Evolutionary conservation across 371 early-diverging fungal species (phyloP).

Genomic region (Mucor saturninus): DNA sequence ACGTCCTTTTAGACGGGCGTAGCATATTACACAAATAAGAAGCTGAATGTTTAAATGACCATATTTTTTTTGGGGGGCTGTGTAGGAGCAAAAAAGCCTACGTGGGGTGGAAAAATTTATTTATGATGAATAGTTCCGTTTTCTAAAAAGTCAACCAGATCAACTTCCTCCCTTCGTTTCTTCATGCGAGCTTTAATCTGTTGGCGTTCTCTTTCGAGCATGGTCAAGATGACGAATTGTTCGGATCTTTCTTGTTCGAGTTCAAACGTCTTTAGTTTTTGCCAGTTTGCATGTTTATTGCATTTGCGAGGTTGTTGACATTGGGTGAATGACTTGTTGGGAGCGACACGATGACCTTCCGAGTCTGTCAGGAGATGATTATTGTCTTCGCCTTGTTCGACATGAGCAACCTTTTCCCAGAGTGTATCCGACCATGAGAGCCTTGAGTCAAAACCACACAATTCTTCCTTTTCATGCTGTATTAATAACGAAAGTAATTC

Average conservation of each 20-base stretch:
- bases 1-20: too few relatives aligned
- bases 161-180: constrained; percentile 40
- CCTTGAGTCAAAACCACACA: constrained; percentile 63
- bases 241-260: constrained; percentile 58
- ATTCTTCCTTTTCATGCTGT: constrained; percentile 28
- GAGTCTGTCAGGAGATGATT: constrained; percentile 4
- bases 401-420: constrained; percentile 30
- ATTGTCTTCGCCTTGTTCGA: constrained; percentile 17
- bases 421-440: constrained; percentile 54
- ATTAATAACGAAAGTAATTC: constrained; percentile 21
- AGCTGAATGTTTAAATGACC: too few relatives aligned
- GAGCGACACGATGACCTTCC: not conserved
- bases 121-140: constrained; percentile 40
- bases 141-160: constrained; percentile 35
- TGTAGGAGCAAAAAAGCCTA: too few relatives aligned
- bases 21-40: too few relatives aligned
- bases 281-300: constrained; percentile 54
- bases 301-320: constrained; percentile 45
- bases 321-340: constrained; percentile 17
- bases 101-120: not conserved
- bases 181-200: constrained; percentile 50
- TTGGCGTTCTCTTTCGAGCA: constrained; percentile 43
- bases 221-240: constrained; percentile 37
- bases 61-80: too few relatives aligned
- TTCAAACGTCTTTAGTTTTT: constrained; percentile 53